Evolutionary conservation across 2,329 filamentous ascomycete species (phyloP).

Genomic region (Colletotrichum tropicale): DNA sequence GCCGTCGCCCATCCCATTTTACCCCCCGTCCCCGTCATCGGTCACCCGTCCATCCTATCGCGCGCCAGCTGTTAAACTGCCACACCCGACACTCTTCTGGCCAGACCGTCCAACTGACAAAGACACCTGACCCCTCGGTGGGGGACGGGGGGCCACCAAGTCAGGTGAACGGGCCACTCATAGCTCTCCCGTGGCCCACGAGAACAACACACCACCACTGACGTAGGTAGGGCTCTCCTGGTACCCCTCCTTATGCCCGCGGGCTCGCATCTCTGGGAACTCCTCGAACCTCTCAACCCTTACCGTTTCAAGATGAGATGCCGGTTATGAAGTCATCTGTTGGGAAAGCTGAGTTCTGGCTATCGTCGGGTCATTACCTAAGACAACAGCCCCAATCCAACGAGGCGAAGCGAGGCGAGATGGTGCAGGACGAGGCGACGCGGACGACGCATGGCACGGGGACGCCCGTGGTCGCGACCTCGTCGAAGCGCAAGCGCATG

Average conservation of each 20-base stretch:
- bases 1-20: not conserved
- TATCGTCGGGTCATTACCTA: conserved; percentile 10
- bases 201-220: conserved; percentile 20
- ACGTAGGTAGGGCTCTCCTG: conserved; percentile 15
- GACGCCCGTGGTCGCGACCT: conserved; percentile 8
- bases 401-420: conserved; percentile 8
- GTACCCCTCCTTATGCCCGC: conserved; percentile 3
- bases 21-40: not conserved
- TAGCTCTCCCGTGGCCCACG: conserved; percentile 12
- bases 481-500: conserved; percentile 10
- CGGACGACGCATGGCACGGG: conserved; percentile 16
- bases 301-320: conserved; percentile 14
- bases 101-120: conserved; percentile 14
- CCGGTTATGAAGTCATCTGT: conserved; percentile 1
- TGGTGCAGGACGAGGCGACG: conserved; percentile 1
- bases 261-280: not conserved
- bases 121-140: conserved; percentile 20
- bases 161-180: conserved; percentile 20
- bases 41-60: conserved; percentile 14
- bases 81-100: not conserved
- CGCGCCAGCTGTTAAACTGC: not conserved
- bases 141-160: conserved; percentile 8
- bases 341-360: not conserved
- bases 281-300: not conserved
- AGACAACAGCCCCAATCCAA: not conserved